phyloP scores from a whole-genome alignment of 106 monocot genomes.

The Apostasia ramifera region DNA sequence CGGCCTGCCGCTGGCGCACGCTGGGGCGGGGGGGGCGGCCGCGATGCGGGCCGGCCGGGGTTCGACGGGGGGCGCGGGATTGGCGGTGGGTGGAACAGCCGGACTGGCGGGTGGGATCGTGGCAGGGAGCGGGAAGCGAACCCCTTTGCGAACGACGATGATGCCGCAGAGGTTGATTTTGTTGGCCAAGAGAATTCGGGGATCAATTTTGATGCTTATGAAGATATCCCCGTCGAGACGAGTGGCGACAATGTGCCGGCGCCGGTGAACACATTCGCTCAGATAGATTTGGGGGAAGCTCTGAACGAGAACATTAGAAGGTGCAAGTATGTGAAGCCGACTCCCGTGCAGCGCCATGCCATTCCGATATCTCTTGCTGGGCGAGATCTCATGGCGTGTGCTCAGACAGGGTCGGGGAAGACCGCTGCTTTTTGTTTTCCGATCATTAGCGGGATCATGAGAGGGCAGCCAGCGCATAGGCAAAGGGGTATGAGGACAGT shows the following conservation, averaged over 20 bases:
- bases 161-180: constrained; percentile 10
- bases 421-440: constrained; percentile 99
- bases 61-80: constrained; percentile 16
- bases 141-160: constrained; percentile 41
- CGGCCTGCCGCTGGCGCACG: constrained; percentile 1
- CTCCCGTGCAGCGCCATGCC: constrained; percentile 88
- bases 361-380: constrained; percentile 84
- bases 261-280: constrained; percentile 74
- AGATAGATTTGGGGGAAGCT: constrained; percentile 81
- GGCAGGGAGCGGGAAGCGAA: constrained; percentile 45
- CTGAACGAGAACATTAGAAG: constrained; percentile 84
- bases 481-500: constrained; percentile 39
- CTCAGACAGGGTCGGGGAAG: constrained; percentile 97
- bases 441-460: constrained; percentile 84
- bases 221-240: constrained; percentile 91
- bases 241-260: constrained; percentile 78
- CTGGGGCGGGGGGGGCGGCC: constrained; percentile 12
- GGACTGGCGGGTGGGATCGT: constrained; percentile 51
- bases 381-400: constrained; percentile 95
- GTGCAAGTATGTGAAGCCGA: constrained; percentile 90
- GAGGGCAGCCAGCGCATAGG: constrained; percentile 33
- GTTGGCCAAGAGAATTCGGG: constrained; percentile 58
- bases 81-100: constrained; percentile 47
- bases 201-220: constrained; percentile 91
- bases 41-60: constrained; percentile 7